phyloP scores from a whole-genome alignment of 2,329 filamentous ascomycete genomes.

The Teratosphaeria gauchensis region DNA sequence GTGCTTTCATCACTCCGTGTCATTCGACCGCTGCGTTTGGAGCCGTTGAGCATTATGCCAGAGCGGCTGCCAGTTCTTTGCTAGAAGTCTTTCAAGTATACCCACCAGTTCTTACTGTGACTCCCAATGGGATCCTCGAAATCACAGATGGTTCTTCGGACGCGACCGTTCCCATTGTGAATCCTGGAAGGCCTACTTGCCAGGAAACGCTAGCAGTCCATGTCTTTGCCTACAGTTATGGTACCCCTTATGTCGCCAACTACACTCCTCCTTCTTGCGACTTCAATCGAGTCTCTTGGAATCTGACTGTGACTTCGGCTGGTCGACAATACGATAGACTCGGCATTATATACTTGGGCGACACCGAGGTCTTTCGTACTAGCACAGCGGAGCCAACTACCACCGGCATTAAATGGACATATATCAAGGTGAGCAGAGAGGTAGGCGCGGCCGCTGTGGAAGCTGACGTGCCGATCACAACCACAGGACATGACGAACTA shows the following conservation, averaged over 20 bases:
- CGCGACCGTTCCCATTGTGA: conserved; percentile 18
- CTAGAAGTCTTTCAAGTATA: conserved; percentile 62
- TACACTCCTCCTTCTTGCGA: conserved; percentile 58
- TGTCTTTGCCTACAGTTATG: conserved; percentile 63
- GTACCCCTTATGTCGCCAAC: conserved; percentile 60
- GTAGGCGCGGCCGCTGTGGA: background rate
- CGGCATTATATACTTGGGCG: conserved; percentile 64
- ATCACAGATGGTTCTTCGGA: conserved; percentile 26
- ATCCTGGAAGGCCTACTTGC: conserved; percentile 30
- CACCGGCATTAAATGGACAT: conserved; percentile 64
- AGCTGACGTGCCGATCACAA: background rate
- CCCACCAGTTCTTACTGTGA: conserved; percentile 51
- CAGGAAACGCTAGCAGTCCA: conserved; percentile 57
- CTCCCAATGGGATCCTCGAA: conserved; percentile 25
- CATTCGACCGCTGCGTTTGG: background rate
- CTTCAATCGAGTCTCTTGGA: conserved; percentile 67
- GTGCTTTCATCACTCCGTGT: background rate
- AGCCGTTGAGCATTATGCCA: conserved; percentile 4
- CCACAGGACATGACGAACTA: conserved; percentile 59
- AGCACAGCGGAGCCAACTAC: conserved; percentile 70
- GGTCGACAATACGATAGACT: conserved; percentile 71
- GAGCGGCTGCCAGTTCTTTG: conserved; percentile 19
- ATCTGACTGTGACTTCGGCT: conserved; percentile 61
- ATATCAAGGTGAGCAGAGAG: conserved; percentile 46
- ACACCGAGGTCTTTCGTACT: conserved; percentile 73